Percentiles rank a stretch among this genome's conserved stretches.
phyloP scores from a whole-genome alignment of 257 asterid genomes.

The Solanum stenotomum region DNA sequence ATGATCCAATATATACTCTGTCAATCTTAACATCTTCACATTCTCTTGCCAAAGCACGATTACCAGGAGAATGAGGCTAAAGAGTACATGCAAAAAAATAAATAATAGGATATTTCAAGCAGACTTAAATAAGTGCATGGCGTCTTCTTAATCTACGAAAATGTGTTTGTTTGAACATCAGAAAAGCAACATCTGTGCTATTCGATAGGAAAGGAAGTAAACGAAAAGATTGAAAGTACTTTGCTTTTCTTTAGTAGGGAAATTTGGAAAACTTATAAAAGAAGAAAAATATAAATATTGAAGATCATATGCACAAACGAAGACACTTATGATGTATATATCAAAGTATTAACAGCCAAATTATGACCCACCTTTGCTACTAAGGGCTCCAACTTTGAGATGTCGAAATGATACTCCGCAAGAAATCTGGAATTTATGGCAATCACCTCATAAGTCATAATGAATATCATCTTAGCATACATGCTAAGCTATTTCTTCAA shows the following conservation, averaged over 20 bases:
- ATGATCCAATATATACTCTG: slow-evolving; percentile 92
- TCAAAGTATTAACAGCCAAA: neutral
- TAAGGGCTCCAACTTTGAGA: slow-evolving; percentile 49
- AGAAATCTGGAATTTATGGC: slow-evolving; percentile 40
- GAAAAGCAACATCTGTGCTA: neutral
- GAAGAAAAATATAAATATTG: neutral
- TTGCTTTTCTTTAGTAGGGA: neutral
- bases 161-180: neutral
- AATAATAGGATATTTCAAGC: neutral
- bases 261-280: neutral
- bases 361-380: slow-evolving; percentile 34
- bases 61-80: slow-evolving; percentile 97
- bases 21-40: slow-evolving; percentile 91
- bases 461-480: neutral
- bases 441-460: neutral
- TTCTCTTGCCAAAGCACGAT: slow-evolving; percentile 93
- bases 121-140: neutral
- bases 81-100: neutral
- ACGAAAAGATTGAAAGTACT: neutral
- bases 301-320: neutral
- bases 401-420: slow-evolving; percentile 60
- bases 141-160: neutral
- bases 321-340: neutral
- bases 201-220: neutral
- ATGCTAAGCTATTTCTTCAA: neutral